Conservation (phyloP, 371 early-diverging fungal species). For the Syncephalastrum monosporum region DNA sequence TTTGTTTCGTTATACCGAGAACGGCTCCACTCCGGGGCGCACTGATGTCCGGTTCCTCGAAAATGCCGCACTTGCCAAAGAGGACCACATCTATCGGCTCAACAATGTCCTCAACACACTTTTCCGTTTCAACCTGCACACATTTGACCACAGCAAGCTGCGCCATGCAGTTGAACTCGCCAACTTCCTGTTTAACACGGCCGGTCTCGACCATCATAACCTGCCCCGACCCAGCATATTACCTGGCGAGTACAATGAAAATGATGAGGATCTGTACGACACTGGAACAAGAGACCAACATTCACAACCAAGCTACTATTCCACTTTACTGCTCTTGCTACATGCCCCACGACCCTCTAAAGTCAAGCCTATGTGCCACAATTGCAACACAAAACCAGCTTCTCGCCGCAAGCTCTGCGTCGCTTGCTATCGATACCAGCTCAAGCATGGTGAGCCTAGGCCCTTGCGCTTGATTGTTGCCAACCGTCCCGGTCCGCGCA, state of each 20-base stretch:
- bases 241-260: no score
- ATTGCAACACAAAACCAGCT: constrained; percentile 42
- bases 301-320: constrained; percentile 19
- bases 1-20: constrained; percentile 38
- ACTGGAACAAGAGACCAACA: neutral
- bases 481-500: constrained; percentile 25
- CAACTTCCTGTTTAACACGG: constrained; percentile 34
- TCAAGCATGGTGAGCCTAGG: constrained; percentile 35
- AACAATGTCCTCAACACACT: constrained; percentile 47
- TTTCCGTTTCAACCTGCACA: constrained; percentile 40
- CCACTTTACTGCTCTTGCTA: constrained; percentile 21
- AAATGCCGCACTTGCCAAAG: constrained; percentile 40
- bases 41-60: constrained; percentile 41
- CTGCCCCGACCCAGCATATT: constrained; percentile 17
- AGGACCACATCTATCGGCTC: constrained; percentile 43
- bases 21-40: constrained; percentile 36
- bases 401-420: constrained; percentile 42
- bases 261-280: no score
- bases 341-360: constrained; percentile 35
- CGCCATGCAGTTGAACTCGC: constrained; percentile 31
- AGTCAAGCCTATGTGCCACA: constrained; percentile 34
- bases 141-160: constrained; percentile 27
- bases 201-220: constrained; percentile 25
- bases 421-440: constrained; percentile 46
- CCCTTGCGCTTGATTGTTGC: constrained; percentile 38